Conservation (phyloP, 2,329 filamentous ascomycete species). For the Fusarium mundagurra region DNA sequence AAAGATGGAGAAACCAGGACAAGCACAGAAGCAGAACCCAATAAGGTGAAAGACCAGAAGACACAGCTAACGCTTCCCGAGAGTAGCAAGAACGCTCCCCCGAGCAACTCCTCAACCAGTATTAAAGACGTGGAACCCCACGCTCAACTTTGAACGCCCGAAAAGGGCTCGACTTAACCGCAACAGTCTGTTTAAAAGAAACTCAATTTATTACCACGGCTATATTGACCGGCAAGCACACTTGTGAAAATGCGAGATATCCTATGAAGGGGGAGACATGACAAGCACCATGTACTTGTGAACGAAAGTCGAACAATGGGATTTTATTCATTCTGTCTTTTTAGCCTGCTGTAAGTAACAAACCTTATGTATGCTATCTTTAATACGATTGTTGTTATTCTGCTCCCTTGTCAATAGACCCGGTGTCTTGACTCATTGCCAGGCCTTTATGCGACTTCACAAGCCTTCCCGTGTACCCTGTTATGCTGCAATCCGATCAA, state of each 20-base stretch:
- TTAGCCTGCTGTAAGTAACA: not conserved
- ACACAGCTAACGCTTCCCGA: not conserved
- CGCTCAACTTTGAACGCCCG: not conserved
- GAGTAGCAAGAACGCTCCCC: not conserved
- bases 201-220: not conserved
- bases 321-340: conserved; percentile 9
- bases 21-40: not conserved
- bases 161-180: not conserved
- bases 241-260: not conserved
- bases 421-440: not conserved
- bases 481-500: not conserved
- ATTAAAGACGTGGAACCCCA: not conserved
- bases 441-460: not conserved
- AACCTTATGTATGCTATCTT: conserved; percentile 5
- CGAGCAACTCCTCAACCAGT: not conserved
- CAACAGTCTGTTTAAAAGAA: not conserved
- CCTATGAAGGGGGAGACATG: not conserved
- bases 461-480: not conserved
- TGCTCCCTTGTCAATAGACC: not conserved
- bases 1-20: not conserved
- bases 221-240: not conserved
- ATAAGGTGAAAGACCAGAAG: not conserved
- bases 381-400: not conserved
- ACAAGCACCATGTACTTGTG: not conserved
- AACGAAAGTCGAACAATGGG: not conserved